These are phyloP conservation scores for Dioscorea cayenensis DNA, from an alignment of 116 monocot species.

Conservation along the genomic window DNA sequence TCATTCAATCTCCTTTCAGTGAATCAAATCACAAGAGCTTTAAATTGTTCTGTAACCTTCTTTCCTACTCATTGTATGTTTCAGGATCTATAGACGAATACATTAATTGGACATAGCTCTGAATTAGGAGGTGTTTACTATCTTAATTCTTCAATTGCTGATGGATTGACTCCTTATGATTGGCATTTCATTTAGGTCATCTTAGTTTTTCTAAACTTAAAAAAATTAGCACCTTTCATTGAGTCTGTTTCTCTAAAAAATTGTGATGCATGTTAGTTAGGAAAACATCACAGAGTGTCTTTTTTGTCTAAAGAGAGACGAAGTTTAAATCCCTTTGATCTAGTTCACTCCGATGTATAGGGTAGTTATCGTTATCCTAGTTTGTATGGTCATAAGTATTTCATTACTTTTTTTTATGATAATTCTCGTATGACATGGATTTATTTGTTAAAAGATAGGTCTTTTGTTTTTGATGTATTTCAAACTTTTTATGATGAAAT, in stretches of 20 bases:
- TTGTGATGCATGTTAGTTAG: neutral
- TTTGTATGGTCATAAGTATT: too few species aligned
- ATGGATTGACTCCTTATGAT: neutral
- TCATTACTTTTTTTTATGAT: too few species aligned
- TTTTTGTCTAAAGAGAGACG: neutral
- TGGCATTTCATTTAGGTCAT: neutral
- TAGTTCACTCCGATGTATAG: neutral
- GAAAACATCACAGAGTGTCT: neutral
- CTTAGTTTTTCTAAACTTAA: neutral
- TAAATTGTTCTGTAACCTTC: too few species aligned
- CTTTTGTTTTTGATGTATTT: neutral
- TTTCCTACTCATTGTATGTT: neutral
- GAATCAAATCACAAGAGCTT: too few species aligned
- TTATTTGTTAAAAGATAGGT: neutral
- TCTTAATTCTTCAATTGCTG: neutral
- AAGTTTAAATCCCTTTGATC: neutral
- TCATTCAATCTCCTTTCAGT: neutral
- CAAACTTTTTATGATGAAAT: neutral
- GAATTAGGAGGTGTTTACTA: neutral
- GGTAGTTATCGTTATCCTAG: neutral
- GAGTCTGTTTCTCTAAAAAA: neutral
- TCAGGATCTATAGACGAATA: neutral
- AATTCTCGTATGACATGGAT: too few species aligned
- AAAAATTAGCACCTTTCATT: neutral
- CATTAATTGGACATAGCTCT: neutral